A percentile compares a stretch with the other conserved stretches of the same genome.
These are phyloP conservation scores for Xylariales sp. DNA, from an alignment of 2,329 filamentous ascomycete species.

Conservation along the genomic window DNA sequence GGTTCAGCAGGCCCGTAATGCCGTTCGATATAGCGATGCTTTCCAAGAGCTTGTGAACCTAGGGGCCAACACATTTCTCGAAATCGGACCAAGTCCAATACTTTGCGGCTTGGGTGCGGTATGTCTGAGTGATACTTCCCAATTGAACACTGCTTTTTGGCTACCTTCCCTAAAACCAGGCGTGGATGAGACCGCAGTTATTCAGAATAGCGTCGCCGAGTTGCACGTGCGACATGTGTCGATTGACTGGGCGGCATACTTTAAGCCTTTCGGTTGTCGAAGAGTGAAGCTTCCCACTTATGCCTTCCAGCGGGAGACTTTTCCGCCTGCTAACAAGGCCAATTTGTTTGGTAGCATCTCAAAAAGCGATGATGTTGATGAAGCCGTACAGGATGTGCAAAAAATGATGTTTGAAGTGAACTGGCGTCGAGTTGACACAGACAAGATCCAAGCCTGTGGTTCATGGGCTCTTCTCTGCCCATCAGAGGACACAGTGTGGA, in stretches of 20 bases:
- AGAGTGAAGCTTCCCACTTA: constrained; percentile 50
- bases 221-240: constrained; percentile 45
- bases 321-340: not conserved
- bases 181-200: constrained; percentile 31
- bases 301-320: constrained; percentile 46
- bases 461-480: constrained; percentile 39
- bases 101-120: constrained; percentile 48
- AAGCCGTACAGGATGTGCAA: not conserved
- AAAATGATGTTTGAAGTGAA: constrained; percentile 37
- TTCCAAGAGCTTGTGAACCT: constrained; percentile 43
- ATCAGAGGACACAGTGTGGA: constrained; percentile 18
- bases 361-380: not conserved
- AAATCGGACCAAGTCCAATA: constrained; percentile 47
- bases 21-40: constrained; percentile 49
- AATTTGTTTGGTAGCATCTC: not conserved
- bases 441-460: constrained; percentile 12
- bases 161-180: constrained; percentile 44
- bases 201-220: constrained; percentile 43
- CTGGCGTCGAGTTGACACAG: constrained; percentile 36
- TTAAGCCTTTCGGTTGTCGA: constrained; percentile 44
- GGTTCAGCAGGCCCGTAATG: constrained; percentile 45
- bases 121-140: constrained; percentile 39
- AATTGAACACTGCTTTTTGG: constrained; percentile 38
- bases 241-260: constrained; percentile 50
- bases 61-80: constrained; percentile 47